Evolutionary conservation across 192 early-diverging fungal species (phyloP), one percentile per base, ranked within the genome.

Genomic region (Coemansia sp.): DNA sequence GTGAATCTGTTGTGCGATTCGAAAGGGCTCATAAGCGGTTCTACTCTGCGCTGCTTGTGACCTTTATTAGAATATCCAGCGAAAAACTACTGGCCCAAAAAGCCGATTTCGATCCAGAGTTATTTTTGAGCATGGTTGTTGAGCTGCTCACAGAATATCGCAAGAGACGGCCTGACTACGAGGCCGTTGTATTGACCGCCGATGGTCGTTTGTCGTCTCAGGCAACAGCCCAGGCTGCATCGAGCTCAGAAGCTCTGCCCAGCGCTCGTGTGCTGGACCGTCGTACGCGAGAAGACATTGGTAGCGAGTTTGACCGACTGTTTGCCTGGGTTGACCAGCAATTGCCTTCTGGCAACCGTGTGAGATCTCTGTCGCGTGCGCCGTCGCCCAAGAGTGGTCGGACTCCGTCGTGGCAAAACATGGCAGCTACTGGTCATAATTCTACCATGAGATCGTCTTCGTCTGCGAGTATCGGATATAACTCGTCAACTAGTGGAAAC

Each of bases 251-350:
- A 7, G 52, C 65, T 6, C 63, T 40, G 52, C 51, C 63, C 30
- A 52, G 36, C 8, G 48, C 36, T 17, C 65, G 61, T 30, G 40
- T 7, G 16, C 71, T 79, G 20, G 75, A 77, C 38, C 70, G 73
- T 36, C 73, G 74, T 49, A 73, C 73, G 29, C 74, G 82, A 48
- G 82, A 84, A 55, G 82, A 84, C 32, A 84, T 84, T 65, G 82
- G 82, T 61, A 62, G 77, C 58, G 82, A 84, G 61, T 84, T 84
- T 61, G 82, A 84, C 65, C 82, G 77, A 5, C 67, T 84, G 33
- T 84, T 74, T 64, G 76, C 74, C 11, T 82, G 79, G 79, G 79
- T 82, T 16, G 79, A 82, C 57, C 69, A 76, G 79, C 73, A 82
- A 64, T 67, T 76, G 49, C 79, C 73, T n/a, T 18, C 51, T 17